These are phyloP conservation scores for Xylaria arbuscula DNA, from an alignment of 2,329 filamentous ascomycete genomes.

Conservation along the genomic window DNA sequence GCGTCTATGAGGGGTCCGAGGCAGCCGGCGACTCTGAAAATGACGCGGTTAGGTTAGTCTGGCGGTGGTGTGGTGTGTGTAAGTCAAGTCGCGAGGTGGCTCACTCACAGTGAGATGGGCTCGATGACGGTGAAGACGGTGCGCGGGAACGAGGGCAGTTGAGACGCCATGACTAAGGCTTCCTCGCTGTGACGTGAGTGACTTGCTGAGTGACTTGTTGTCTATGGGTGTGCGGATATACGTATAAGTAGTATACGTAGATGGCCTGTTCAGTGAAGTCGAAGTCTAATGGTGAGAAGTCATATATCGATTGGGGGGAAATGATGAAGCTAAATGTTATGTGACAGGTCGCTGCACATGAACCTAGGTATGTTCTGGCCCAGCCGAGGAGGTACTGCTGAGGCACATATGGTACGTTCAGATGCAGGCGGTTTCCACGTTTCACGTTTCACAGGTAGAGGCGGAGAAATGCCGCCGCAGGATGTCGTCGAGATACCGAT, in stretches of 20 bases:
- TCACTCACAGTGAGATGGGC: conserved; percentile 72
- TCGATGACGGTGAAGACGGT: conserved; percentile 75
- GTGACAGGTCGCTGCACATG: conserved; percentile 16
- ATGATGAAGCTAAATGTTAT: not conserved
- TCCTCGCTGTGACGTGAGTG: not conserved
- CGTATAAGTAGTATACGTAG: conserved; percentile 2
- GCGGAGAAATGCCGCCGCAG: not conserved
- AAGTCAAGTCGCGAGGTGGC: not conserved
- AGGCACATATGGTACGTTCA: not conserved
- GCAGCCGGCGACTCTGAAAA: conserved; percentile 67
- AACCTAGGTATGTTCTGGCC: not conserved
- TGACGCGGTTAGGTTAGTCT: not conserved
- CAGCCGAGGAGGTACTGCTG: not conserved
- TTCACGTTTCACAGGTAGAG: not conserved
- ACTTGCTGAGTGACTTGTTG: not conserved
- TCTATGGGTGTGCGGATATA: conserved; percentile 11
- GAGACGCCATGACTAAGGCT: conserved; percentile 63
- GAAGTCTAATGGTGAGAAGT: conserved; percentile 19
- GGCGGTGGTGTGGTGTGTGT: not conserved
- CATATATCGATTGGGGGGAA: conserved; percentile 9
- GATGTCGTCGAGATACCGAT: no score
- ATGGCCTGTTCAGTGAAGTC: conserved; percentile 2
- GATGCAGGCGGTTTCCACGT: not conserved
- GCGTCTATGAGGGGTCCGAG: conserved; percentile 66
- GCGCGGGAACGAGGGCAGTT: conserved; percentile 72